Conservation (phyloP, 2,329 filamentous ascomycete species). For the Fusarium sp. region DNA sequence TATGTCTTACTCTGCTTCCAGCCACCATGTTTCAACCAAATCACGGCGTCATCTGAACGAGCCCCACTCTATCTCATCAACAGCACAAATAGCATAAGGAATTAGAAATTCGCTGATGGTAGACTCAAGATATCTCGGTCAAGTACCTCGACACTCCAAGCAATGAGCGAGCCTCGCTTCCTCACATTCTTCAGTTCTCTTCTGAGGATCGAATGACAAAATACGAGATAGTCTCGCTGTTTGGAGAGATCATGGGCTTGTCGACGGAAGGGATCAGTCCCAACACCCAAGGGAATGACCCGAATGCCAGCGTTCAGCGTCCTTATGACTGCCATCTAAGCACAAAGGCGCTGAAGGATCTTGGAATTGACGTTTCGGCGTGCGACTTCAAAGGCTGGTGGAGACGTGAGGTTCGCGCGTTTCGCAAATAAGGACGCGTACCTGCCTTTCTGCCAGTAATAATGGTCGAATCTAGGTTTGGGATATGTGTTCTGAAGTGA, state of each 20-base stretch:
- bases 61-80: not conserved
- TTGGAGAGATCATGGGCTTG: conserved; percentile 85
- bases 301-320: conserved; percentile 79
- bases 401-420: conserved; percentile 74
- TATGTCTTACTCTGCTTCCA: conserved; percentile 55
- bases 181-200: conserved; percentile 84
- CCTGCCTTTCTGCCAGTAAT: not conserved
- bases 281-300: conserved; percentile 80
- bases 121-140: conserved; percentile 73
- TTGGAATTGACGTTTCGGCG: conserved; percentile 82
- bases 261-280: conserved; percentile 77
- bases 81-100: not conserved
- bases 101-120: conserved; percentile 3
- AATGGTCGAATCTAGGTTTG: not conserved
- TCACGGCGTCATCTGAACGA: not conserved
- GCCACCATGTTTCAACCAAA: conserved; percentile 26
- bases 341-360: conserved; percentile 78
- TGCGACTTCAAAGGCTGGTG: conserved; percentile 87
- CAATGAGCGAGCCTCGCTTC: conserved; percentile 67
- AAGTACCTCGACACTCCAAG: conserved; percentile 73
- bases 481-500: conserved; percentile 11
- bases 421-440: conserved; percentile 62
- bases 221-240: conserved; percentile 86
- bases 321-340: conserved; percentile 93
- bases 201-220: conserved; percentile 91